Percentiles rank a stretch among this genome's conserved stretches.
Conservation (phyloP, 2,329 filamentous ascomycete species). For the Monilinia vaccinii-corymbosi region DNA sequence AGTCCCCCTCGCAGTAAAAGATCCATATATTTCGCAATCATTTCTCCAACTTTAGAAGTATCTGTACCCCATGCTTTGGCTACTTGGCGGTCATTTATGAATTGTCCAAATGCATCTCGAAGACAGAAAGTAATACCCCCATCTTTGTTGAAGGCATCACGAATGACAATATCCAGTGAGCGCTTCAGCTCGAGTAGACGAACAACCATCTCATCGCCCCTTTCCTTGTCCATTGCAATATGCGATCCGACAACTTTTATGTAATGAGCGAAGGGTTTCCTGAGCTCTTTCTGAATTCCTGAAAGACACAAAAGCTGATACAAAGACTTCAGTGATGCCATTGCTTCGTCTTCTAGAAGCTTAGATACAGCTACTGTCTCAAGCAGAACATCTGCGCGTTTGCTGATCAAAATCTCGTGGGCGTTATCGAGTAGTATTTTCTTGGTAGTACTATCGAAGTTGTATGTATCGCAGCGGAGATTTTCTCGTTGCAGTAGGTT, state of each 20-base stretch:
- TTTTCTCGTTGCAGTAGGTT: conserved; percentile 64
- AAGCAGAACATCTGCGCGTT: conserved; percentile 57
- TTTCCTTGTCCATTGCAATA: conserved; percentile 73
- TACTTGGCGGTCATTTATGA: conserved; percentile 83
- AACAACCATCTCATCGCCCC: conserved; percentile 77
- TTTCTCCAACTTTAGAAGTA: conserved; percentile 91
- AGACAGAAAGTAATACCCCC: conserved; percentile 70
- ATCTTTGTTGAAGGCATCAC: conserved; percentile 66
- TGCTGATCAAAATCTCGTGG: conserved; percentile 61
- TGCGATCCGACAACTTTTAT: conserved; percentile 64
- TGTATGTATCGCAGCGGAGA: conserved; percentile 67
- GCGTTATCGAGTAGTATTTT: conserved; percentile 64
- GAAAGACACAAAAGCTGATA: conserved; percentile 71
- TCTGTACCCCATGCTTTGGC: conserved; percentile 66
- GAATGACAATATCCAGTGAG: conserved; percentile 67
- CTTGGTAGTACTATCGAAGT: conserved; percentile 75
- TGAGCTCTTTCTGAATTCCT: conserved; percentile 60
- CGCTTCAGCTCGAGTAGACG: conserved; percentile 74
- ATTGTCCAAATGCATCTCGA: conserved; percentile 75
- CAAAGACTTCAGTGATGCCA: conserved; percentile 62
- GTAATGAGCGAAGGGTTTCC: conserved; percentile 66
- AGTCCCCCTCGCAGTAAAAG: conserved; percentile 77
- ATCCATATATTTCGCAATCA: conserved; percentile 97
- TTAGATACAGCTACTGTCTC: conserved; percentile 59
- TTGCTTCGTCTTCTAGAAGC: conserved; percentile 62